Evolutionary conservation across 352 stramenopile genomes (phyloP), one percentile per base, ranked within the genome.

Genomic region (Globisporangium acanthophoron): DNA sequence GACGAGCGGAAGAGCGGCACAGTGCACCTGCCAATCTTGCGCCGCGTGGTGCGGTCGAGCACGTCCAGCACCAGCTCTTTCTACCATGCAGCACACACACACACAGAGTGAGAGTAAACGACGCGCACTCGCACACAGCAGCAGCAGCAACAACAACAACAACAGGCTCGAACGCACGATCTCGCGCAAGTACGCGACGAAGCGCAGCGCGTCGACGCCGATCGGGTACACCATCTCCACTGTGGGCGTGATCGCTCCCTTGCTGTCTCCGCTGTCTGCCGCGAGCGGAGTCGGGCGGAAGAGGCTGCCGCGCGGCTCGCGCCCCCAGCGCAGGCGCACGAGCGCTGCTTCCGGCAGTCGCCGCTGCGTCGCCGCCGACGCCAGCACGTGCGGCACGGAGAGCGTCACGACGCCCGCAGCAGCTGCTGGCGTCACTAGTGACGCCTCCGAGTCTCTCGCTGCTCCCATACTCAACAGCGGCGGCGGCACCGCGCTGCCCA

Each of bases 1-100:
- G 50, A 3, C 11, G 16, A 21, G 11, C 16, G 31, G 31, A 66
- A 40, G 15, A 83, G 43, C 48, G 62, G 51, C 12, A 83, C 15
- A 1, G 35, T 55, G 39, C 69, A 78, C 24, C 65, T 56, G 5
- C 80, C 80, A 27, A 73, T 59, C 33, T 74, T 74, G 21, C 61
- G 75, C 12, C 76, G 56, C 1, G 71, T 73, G 3, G 33, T 35
- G 37, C 73, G 74, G 53, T 92, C 79, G 31, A 88, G 76, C 55
- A 92, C 76, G 29, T 92, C 81, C 20, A 90, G 48, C 40, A 64
- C 58, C 27, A 92, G 61, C 55, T 83, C 52, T 54, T 65, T 63
- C 71, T 84, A 35, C 12, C 33, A 35, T 20, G 40, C 1, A 6
- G 13, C 31, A n/a, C 16, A 41, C 6, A 41, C 13, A n/a, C n/a